A percentile compares a stretch with the other conserved stretches of the same genome.
These are phyloP conservation scores for Trichoderma breve DNA, from an alignment of 2,329 filamentous ascomycete species.

Conservation along the genomic window DNA sequence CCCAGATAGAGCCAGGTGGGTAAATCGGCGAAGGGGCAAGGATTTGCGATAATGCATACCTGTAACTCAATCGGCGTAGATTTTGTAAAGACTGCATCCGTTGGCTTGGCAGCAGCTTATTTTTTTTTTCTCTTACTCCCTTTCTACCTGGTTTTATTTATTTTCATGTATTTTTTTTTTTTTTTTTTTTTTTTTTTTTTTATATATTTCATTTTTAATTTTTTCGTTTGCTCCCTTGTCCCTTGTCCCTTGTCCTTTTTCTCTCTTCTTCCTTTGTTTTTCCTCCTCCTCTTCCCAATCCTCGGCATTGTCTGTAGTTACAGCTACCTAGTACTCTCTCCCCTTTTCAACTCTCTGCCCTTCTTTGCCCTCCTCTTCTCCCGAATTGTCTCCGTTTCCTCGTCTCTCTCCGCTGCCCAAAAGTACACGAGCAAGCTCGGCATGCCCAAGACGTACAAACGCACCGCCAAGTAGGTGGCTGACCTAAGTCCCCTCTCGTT, in stretches of 20 bases:
- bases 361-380: not conserved
- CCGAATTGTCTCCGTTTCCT: not conserved
- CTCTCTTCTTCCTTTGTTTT: not conserved
- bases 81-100: not conserved
- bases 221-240: too few relatives aligned
- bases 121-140: not conserved
- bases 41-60: not conserved
- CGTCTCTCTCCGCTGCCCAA: not conserved
- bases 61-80: not conserved
- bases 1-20: constrained; percentile 5
- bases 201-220: not conserved
- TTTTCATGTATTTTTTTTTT: not conserved
- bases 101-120: not conserved
- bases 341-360: not conserved
- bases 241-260: not conserved
- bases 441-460: not conserved
- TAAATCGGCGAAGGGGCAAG: constrained; percentile 8
- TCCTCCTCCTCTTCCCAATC: not conserved
- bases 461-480: not conserved
- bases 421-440: not conserved
- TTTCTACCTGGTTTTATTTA: not conserved
- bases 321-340: too few relatives aligned
- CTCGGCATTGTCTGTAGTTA: not conserved
- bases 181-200: not conserved
- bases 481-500: not conserved